These are phyloP conservation scores for Collybiopsis confluens DNA, from an alignment of 768 basidiomycete species.

Conservation along the genomic window DNA sequence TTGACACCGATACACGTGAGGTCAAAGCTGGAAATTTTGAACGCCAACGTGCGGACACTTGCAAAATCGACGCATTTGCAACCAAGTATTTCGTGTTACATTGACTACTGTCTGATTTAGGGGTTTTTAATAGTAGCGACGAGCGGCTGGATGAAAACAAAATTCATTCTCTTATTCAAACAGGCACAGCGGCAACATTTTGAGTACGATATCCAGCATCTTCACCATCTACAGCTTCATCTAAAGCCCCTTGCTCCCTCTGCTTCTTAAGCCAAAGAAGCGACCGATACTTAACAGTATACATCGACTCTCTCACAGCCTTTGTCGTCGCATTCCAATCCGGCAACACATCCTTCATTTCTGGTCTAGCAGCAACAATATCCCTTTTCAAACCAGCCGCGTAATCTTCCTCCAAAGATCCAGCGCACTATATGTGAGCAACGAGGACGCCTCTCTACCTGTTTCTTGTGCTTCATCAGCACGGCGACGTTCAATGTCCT, in stretches of 20 bases:
- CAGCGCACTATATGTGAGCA: conserved; percentile 33
- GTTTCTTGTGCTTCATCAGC: conserved; percentile 15
- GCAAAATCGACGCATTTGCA: too few species aligned
- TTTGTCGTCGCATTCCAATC: conserved; percentile 32
- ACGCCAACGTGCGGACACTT: too few species aligned
- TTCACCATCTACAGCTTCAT: neutral
- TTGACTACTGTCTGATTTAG: too few species aligned
- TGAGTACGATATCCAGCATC: neutral
- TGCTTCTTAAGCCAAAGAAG: conserved; percentile 23
- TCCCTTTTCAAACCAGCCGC: conserved; percentile 30
- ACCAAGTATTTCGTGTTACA: too few species aligned
- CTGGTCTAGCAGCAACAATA: conserved; percentile 24
- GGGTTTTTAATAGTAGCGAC: too few species aligned
- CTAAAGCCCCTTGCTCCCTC: neutral
- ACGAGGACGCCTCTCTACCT: conserved; percentile 18
- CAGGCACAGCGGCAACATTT: too few species aligned
- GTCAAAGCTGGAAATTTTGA: neutral
- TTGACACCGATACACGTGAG: too few species aligned
- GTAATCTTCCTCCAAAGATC: conserved; percentile 29
- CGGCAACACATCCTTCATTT: conserved; percentile 25
- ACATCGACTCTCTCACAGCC: conserved; percentile 30
- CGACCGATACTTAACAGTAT: conserved; percentile 28
- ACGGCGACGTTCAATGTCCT: conserved; percentile 13
- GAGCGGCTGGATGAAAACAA: too few species aligned
- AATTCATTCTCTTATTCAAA: too few species aligned